These are phyloP conservation scores for Botrytis fabae DNA, from an alignment of 2,329 filamentous ascomycete genomes.

Conservation along the genomic window DNA sequence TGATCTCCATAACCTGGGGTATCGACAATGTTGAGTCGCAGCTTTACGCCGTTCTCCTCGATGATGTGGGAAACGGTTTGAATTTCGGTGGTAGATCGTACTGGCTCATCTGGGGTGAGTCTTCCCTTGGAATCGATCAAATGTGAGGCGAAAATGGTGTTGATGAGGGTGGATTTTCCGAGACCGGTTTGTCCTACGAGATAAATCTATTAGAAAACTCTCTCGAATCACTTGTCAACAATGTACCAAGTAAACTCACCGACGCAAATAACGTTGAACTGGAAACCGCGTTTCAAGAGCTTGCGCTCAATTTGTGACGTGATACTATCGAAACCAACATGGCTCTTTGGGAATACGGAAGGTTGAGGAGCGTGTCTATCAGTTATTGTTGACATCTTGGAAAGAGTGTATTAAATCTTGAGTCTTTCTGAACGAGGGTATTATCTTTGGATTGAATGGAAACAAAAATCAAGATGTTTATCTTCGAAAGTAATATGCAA, in stretches of 20 bases:
- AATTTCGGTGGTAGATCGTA: conserved; percentile 96
- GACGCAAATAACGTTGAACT: conserved; percentile 99
- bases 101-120: conserved; percentile 85
- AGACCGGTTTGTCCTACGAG: conserved; percentile 88
- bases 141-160: conserved; percentile 99
- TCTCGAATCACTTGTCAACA: conserved; percentile 11
- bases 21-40: conserved; percentile 97
- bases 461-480: conserved; percentile 20
- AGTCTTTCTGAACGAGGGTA: conserved; percentile 10
- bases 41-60: conserved; percentile 97
- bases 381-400: conserved; percentile 40
- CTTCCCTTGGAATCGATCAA: conserved; percentile 98
- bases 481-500: conserved; percentile 18
- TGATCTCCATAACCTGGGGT: conserved; percentile 97
- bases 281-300: conserved; percentile 98
- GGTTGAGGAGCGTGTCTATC: conserved; percentile 40
- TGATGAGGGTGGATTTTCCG: conserved; percentile 98
- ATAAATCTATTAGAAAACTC: conserved; percentile 32
- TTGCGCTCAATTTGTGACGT: conserved; percentile 99
- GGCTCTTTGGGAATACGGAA: conserved; percentile 80
- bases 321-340: conserved; percentile 99
- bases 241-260: conserved; percentile 62
- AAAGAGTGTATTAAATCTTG: conserved; percentile 24
- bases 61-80: conserved; percentile 98
- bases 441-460: conserved; percentile 8